Conservation (phyloP, 345 rosid species). For the Salix exigua region DNA sequence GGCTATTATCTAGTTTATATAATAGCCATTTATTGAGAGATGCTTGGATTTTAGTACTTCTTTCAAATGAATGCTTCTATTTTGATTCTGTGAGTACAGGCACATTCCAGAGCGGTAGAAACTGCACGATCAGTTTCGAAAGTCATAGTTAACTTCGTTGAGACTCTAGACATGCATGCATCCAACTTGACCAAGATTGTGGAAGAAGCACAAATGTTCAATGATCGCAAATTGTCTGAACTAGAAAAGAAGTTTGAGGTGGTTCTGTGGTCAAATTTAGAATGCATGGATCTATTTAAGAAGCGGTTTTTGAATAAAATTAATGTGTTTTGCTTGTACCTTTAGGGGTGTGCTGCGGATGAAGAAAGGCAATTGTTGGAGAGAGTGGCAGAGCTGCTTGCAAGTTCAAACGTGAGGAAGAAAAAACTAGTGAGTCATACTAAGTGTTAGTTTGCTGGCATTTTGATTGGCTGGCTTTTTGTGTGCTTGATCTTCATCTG, state of each 20-base stretch:
- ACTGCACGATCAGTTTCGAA: constrained; percentile 79
- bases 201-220: constrained; percentile 76
- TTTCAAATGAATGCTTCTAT: not conserved
- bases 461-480: not conserved
- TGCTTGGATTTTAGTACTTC: not conserved
- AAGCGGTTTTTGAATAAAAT: not conserved
- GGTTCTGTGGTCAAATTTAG: constrained; percentile 12
- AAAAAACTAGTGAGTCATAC: constrained; percentile 61
- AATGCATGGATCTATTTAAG: constrained; percentile 3
- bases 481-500: not conserved
- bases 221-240: constrained; percentile 67
- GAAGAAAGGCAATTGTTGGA: constrained; percentile 85
- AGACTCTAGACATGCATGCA: constrained; percentile 70
- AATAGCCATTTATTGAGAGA: not conserved
- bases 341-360: constrained; percentile 77
- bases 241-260: constrained; percentile 96
- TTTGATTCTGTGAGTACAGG: constrained; percentile 44
- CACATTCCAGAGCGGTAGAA: constrained; percentile 80
- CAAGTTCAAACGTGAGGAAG: constrained; percentile 82
- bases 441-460: not conserved
- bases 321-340: constrained; percentile 6
- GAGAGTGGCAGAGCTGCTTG: constrained; percentile 85
- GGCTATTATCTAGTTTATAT: constrained; percentile 5
- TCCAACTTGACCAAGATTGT: constrained; percentile 64
- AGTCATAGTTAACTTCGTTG: constrained; percentile 67